Conservation (phyloP, 495 filamentous ascomycete genomes). For the Penicillium salamii region DNA sequence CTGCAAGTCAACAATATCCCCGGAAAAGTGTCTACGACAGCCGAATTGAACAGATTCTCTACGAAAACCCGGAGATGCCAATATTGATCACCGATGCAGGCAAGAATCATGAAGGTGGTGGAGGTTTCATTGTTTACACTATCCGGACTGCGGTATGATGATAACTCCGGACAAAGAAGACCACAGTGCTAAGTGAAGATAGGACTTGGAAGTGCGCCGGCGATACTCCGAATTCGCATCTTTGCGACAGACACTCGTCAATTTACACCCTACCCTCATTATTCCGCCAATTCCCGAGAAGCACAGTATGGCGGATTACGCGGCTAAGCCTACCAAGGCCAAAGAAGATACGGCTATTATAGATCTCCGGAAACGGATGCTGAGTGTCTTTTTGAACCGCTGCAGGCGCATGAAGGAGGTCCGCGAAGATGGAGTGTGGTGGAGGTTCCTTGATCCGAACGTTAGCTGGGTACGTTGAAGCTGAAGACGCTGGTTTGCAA, state of each 20-base stretch:
- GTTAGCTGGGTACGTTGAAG: conserved; percentile 80
- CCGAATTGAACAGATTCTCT: conserved; percentile 92
- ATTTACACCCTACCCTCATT: conserved; percentile 88
- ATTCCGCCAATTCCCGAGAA: conserved; percentile 98
- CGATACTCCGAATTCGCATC: conserved; percentile 98
- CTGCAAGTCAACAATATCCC: conserved; percentile 31
- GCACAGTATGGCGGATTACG: conserved; percentile 97
- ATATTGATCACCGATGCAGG: conserved; percentile 92
- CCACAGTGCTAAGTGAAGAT: conserved; percentile 10
- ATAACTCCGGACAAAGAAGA: neutral
- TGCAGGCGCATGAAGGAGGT: conserved; percentile 92
- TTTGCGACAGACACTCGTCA: conserved; percentile 79
- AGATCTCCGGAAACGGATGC: conserved; percentile 92
- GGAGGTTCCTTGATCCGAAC: conserved; percentile 96
- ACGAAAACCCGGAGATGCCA: conserved; percentile 85
- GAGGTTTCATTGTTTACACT: conserved; percentile 93
- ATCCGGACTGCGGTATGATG: conserved; percentile 83
- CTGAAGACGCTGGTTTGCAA: conserved; percentile 18
- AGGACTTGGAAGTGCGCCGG: conserved; percentile 93
- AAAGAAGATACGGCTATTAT: conserved; percentile 97
- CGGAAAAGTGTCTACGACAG: conserved; percentile 89
- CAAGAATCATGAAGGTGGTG: conserved; percentile 87
- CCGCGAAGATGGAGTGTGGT: conserved; percentile 91
- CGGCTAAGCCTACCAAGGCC: conserved; percentile 93
- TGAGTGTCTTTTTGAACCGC: conserved; percentile 89